Conservation (phyloP, 169 alveolate genomes). For the Eimeria zaria region DNA sequence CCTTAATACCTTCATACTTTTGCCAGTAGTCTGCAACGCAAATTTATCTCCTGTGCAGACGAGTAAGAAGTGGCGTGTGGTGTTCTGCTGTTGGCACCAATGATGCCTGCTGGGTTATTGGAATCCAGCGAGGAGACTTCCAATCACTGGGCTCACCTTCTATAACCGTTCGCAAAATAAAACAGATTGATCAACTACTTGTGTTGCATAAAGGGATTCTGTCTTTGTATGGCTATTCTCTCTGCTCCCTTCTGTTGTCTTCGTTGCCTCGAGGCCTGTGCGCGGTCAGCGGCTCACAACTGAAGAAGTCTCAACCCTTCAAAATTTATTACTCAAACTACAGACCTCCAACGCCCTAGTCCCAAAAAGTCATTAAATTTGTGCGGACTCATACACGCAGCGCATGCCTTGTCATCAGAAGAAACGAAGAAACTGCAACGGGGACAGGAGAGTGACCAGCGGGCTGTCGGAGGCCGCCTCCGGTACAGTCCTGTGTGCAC, state of each 20-base stretch:
- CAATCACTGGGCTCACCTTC: neutral
- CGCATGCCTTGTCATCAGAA: neutral
- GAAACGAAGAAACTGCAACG: neutral
- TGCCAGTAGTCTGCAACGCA: neutral
- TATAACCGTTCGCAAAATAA: neutral
- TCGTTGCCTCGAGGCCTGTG: constrained; percentile 10
- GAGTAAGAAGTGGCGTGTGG: neutral
- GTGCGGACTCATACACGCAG: neutral
- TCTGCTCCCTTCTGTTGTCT: neutral
- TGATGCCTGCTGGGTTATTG: neutral
- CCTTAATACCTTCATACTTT: neutral
- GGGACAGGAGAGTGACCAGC: constrained; percentile 14
- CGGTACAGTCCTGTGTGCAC: neutral
- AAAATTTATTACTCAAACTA: neutral
- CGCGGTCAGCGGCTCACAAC: neutral
- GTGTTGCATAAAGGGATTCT: neutral
- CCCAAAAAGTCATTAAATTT: neutral
- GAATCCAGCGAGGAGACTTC: neutral
- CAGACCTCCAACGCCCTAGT: neutral
- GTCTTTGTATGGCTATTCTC: neutral
- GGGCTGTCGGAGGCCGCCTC: constrained; percentile 38
- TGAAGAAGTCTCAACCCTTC: neutral
- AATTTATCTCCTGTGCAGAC: neutral
- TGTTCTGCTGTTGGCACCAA: neutral
- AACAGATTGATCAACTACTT: neutral